Evolutionary conservation across 169 alveolate species (phyloP), one percentile per base, ranked within the genome.

Genomic region (Miamiensis avidus): DNA sequence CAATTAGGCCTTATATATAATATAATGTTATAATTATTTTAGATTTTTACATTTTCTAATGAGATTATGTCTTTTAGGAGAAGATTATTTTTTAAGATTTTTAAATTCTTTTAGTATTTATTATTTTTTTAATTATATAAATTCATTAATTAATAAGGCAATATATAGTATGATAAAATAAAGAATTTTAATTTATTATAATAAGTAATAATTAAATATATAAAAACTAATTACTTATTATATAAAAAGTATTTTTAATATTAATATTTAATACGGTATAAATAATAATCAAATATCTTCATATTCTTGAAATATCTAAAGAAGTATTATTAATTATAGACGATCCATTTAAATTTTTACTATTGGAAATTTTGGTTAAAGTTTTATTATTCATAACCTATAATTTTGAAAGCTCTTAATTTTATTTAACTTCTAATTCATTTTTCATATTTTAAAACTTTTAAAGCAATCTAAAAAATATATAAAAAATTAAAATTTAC

Each of bases 371-470:
- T 65, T 79, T 79, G 20, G 34, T 49, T 31, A 79, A n/a, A 26
- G 84, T 65, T 79, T 79, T 79, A n/a, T 79, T 79, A 65, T 79
- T 79, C 84, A 79, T 79, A 27, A 79, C 84, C 65, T 79, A 65
- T 64, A 79, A 49, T 79, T 79, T 79, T n/a, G 84, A 79, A 1
- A 79, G 28, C 29, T 79, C 84, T 79, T 49, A n/a, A 49, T 79
- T 79, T 79, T 79, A 29, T 65, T 79, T 79, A 0, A 79, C 74
- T 64, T 79, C 84, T 28, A 79, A 49, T 49, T 79, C 84, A 31
- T 79, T 79, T 49, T 79, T 79, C 84, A 79, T 79, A 64, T 79
- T 79, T 64, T 79, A 64, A 64, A 79, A 79, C 30, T 79, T 79
- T 64, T 79, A 49, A n/a, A 79, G 29, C 64, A 79, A 79, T 31